phyloP scores from a whole-genome alignment of 805 yeast genomes.

The Candida vartiovaarae region DNA sequence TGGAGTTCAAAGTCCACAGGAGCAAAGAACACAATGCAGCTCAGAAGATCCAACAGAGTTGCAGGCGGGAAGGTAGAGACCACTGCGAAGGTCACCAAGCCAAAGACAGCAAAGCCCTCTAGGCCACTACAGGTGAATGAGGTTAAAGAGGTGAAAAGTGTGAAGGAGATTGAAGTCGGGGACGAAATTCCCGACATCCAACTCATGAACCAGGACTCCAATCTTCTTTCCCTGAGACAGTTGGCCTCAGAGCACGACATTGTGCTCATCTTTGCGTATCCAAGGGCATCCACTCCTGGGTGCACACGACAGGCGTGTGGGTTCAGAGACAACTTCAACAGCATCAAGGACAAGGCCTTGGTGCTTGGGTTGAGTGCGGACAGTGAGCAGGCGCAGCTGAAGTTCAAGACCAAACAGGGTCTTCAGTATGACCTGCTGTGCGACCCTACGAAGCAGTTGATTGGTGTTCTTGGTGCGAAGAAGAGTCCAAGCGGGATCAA shows the following conservation, averaged over 20 bases:
- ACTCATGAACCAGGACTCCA: slow-evolving; percentile 64
- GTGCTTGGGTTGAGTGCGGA: slow-evolving; percentile 85
- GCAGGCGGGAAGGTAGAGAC: slow-evolving; percentile 13
- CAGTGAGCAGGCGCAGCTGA: slow-evolving; percentile 67
- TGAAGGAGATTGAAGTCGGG: slow-evolving; percentile 39
- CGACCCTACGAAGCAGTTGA: slow-evolving; percentile 66
- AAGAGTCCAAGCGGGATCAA: slow-evolving; percentile 70
- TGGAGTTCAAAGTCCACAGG: too few relatives aligned
- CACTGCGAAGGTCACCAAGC: slow-evolving; percentile 20
- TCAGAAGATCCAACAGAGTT: slow-evolving; percentile 17
- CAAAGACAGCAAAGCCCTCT: slow-evolving; percentile 6
- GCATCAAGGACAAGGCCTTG: slow-evolving; percentile 45
- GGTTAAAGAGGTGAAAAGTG: neutral
- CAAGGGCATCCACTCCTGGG: slow-evolving; percentile 92
- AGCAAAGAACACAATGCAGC: neutral
- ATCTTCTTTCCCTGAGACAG: slow-evolving; percentile 43
- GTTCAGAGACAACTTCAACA: slow-evolving; percentile 58
- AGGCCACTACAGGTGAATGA: neutral
- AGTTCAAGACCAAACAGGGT: slow-evolving; percentile 63
- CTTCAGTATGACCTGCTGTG: slow-evolving; percentile 69
- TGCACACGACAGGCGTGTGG: slow-evolving; percentile 95
- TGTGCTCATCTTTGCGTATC: slow-evolving; percentile 68
- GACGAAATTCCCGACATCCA: slow-evolving; percentile 60
- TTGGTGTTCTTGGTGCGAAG: slow-evolving; percentile 75
- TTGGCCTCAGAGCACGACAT: slow-evolving; percentile 34